A percentile compares a stretch with the other conserved stretches of the same genome.
Evolutionary conservation across 73 alveolate genomes (phyloP).

Genomic region (Paramecium sonneborni): DNA sequence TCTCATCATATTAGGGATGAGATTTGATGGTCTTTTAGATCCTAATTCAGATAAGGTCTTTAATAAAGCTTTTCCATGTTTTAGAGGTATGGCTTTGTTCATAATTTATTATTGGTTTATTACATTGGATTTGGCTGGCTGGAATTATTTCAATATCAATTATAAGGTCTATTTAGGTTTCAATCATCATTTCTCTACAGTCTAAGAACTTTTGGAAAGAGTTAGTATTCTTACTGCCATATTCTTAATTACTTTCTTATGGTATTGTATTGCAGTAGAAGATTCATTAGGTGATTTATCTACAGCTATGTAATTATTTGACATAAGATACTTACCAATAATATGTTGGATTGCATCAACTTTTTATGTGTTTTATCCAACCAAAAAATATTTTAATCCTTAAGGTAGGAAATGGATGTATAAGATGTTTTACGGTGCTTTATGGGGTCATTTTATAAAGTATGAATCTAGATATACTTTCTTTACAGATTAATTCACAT

Average conservation of each 20-base stretch:
- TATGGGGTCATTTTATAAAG: conserved; percentile 26
- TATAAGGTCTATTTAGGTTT: not conserved
- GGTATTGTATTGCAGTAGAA: not conserved
- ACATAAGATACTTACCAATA: not conserved
- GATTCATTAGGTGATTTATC: conserved; percentile 13
- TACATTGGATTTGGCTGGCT: not conserved
- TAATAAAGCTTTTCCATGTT: not conserved
- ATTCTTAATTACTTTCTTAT: not conserved
- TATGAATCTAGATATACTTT: conserved; percentile 51
- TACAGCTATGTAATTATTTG: not conserved
- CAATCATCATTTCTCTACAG: not conserved
- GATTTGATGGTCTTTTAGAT: not conserved
- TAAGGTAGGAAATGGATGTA: conserved; percentile 56
- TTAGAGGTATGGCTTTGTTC: conserved; percentile 14
- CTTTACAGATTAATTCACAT: conserved; percentile 17
- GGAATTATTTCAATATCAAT: not conserved
- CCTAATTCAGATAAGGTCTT: not conserved
- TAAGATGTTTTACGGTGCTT: conserved; percentile 4
- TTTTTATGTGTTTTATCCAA: conserved; percentile 34
- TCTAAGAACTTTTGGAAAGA: not conserved
- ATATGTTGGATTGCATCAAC: not conserved
- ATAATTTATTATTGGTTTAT: not conserved
- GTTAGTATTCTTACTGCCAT: not conserved
- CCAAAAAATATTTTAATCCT: conserved; percentile 24
- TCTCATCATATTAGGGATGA: not conserved